Evolutionary conservation across 2,329 filamentous ascomycete species (phyloP).

Genomic region (Fusarium nelsonii): DNA sequence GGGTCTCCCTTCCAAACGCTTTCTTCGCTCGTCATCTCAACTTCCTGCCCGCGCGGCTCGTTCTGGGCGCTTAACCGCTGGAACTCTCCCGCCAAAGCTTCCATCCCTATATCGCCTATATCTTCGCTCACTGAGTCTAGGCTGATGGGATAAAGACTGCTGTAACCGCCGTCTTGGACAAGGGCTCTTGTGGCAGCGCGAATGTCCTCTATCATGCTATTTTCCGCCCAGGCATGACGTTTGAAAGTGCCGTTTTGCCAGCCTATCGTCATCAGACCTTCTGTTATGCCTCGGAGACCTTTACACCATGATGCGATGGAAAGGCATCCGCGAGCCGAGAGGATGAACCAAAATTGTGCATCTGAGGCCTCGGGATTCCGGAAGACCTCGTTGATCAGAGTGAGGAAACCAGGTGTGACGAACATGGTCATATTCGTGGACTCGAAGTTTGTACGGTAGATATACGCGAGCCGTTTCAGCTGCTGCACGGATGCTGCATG

Average conservation of each 20-base stretch:
- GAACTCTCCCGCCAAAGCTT: conserved; percentile 4
- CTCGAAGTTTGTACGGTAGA: conserved; percentile 19
- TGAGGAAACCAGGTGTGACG: neutral
- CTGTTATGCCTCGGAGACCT: conserved; percentile 9
- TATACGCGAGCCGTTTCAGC: conserved; percentile 7
- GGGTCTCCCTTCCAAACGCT: conserved; percentile 16
- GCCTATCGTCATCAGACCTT: conserved; percentile 17
- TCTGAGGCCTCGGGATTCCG: neutral
- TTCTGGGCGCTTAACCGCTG: neutral
- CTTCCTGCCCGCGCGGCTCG: neutral
- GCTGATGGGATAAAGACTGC: conserved; percentile 22
- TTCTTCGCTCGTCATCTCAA: neutral
- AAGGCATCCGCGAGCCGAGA: neutral
- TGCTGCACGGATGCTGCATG: conserved; percentile 3
- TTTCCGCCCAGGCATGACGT: neutral
- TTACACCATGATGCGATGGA: conserved; percentile 25
- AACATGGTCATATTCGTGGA: conserved; percentile 19
- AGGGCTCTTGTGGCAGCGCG: neutral
- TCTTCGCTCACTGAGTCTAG: conserved; percentile 9
- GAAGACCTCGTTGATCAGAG: conserved; percentile 11
- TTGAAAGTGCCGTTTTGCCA: conserved; percentile 19
- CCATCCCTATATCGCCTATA: conserved; percentile 20
- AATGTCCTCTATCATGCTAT: conserved; percentile 16
- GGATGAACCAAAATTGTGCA: conserved; percentile 19
- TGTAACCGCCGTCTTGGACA: neutral